Evolutionary conservation across 2,329 filamentous ascomycete species (phyloP).

Genomic region (Fusarium chlamydosporum): DNA sequence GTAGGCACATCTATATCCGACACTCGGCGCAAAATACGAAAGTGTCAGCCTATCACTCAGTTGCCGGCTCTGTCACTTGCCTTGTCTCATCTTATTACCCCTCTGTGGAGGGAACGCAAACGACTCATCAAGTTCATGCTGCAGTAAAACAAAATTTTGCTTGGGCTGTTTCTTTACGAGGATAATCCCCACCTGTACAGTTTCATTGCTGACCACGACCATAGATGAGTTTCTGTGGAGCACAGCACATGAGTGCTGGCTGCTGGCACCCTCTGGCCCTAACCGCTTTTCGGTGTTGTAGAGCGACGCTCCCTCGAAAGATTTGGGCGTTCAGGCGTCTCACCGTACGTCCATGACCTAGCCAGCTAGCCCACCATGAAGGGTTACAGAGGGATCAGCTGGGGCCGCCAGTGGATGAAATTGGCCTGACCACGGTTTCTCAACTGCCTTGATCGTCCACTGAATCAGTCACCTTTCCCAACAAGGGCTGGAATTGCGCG

Average conservation of each 20-base stretch:
- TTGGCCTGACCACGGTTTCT: slow-evolving; percentile 32
- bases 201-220: slow-evolving; percentile 43
- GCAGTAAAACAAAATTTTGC: slow-evolving; percentile 21
- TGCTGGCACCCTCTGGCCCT: slow-evolving; percentile 2
- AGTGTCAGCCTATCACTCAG: slow-evolving; percentile 21
- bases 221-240: slow-evolving; percentile 33
- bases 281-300: slow-evolving; percentile 5
- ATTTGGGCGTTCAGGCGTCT: slow-evolving; percentile 29
- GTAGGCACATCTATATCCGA: slow-evolving; percentile 6
- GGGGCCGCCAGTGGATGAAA: slow-evolving; percentile 27
- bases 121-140: slow-evolving; percentile 23
- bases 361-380: slow-evolving; percentile 36
- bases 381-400: slow-evolving; percentile 38
- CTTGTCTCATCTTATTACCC: slow-evolving; percentile 31
- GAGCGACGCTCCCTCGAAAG: slow-evolving; percentile 31
- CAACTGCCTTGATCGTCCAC: slow-evolving; percentile 43
- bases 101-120: slow-evolving; percentile 16
- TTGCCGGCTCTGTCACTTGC: slow-evolving; percentile 23
- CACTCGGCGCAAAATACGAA: slow-evolving; percentile 18
- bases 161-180: slow-evolving; percentile 29
- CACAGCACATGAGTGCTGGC: slow-evolving; percentile 22
- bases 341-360: slow-evolving; percentile 28
- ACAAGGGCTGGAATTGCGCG: slow-evolving; percentile 46
- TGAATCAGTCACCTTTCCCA: slow-evolving; percentile 45
- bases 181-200: slow-evolving; percentile 39